Evolutionary conservation across 2,329 filamentous ascomycete species (phyloP).

Genomic region (Sclerotiophoma versabilis): DNA sequence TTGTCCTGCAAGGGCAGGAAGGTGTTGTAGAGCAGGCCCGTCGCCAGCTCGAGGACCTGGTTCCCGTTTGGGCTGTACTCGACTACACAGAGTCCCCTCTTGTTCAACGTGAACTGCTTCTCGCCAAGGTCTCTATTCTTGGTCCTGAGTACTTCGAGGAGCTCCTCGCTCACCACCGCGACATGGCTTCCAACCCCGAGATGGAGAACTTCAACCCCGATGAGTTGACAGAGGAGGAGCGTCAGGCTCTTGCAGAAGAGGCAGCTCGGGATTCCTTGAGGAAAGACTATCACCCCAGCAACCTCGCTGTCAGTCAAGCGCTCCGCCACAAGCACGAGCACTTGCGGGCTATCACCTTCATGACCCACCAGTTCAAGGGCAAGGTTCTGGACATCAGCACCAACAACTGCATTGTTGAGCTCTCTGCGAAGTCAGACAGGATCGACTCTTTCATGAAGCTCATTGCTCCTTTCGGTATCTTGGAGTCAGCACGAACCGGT

Average conservation of each 20-base stretch:
- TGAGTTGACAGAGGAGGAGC: conserved; percentile 43
- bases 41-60: conserved; percentile 92
- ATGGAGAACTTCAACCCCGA: conserved; percentile 32
- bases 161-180: conserved; percentile 90
- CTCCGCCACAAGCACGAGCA: conserved; percentile 97
- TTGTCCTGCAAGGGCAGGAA: conserved; percentile 94
- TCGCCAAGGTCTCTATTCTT: conserved; percentile 96
- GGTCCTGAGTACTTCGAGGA: conserved; percentile 99
- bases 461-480: conserved; percentile 90
- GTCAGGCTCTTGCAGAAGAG: conserved; percentile 37
- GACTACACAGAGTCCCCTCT: conserved; percentile 94
- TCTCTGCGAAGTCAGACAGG: conserved; percentile 90
- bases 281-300: conserved; percentile 86
- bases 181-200: conserved; percentile 70
- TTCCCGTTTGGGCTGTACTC: conserved; percentile 97
- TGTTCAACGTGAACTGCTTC: conserved; percentile 91
- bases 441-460: conserved; percentile 99
- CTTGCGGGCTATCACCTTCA: conserved; percentile 92
- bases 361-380: conserved; percentile 96
- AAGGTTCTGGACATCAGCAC: conserved; percentile 98
- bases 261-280: conserved; percentile 52
- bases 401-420: conserved; percentile 96
- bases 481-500: conserved; percentile 92
- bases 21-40: conserved; percentile 97
- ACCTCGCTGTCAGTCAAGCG: conserved; percentile 84